Percentiles rank a stretch among this genome's conserved stretches.
Evolutionary conservation across 2,329 filamentous ascomycete species (phyloP).

Genomic region (Penicillium hordei): DNA sequence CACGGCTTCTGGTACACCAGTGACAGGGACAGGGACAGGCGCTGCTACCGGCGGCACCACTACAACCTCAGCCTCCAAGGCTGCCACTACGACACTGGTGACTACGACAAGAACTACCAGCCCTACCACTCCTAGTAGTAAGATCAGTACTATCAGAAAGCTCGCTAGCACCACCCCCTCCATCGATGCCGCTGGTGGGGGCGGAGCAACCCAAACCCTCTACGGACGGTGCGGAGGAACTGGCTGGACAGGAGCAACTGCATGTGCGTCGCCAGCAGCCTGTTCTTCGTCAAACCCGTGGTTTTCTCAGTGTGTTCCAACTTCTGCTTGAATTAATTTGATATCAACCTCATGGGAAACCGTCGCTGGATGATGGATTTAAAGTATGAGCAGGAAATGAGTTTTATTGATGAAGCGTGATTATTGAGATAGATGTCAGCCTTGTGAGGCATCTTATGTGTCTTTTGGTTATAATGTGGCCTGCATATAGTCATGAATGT

Average conservation of each 20-base stretch:
- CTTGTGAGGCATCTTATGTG: too few relatives aligned
- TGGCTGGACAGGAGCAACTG: slow-evolving; percentile 18
- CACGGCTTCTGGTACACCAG: slow-evolving; percentile 19
- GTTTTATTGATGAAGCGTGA: not conserved
- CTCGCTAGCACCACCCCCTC: too few relatives aligned
- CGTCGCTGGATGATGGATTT: not conserved
- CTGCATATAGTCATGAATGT: too few relatives aligned
- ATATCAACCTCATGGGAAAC: not conserved
- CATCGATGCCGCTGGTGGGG: not conserved
- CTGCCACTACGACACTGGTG: not conserved
- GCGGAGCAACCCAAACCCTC: slow-evolving; percentile 15
- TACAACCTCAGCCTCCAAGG: not conserved
- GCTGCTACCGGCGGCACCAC: not conserved
- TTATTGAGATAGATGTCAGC: not conserved
- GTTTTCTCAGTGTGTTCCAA: slow-evolving; percentile 22
- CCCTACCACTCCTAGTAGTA: not conserved
- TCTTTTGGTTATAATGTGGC: not conserved
- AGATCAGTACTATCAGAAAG: not conserved
- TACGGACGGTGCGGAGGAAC: slow-evolving; percentile 22
- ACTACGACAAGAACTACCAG: not conserved
- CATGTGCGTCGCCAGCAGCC: slow-evolving; percentile 12
- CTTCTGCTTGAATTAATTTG: not conserved
- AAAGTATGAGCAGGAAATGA: not conserved
- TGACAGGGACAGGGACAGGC: slow-evolving; percentile 16
- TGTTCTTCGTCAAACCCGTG: slow-evolving; percentile 19